These are phyloP conservation scores for Scortechinia acanthostroma DNA, from an alignment of 2,329 filamentous ascomycete species.

Conservation along the genomic window DNA sequence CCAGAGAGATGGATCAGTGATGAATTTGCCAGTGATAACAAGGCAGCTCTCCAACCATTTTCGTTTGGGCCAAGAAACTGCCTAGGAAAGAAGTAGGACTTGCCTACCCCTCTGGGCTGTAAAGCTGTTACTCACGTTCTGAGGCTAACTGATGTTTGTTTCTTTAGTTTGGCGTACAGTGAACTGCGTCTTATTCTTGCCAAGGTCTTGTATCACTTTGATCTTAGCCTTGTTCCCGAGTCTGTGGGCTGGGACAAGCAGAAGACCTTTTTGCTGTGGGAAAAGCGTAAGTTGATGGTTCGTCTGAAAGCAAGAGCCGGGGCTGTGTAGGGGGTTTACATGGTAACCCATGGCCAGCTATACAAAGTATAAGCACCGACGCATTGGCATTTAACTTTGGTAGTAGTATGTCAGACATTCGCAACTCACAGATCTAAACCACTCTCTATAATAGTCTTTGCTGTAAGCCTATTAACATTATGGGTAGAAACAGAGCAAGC, in stretches of 20 bases:
- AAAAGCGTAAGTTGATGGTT: background rate
- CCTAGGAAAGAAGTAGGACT: background rate
- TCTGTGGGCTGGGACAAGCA: background rate
- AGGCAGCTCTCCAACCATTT: background rate
- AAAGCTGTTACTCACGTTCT: background rate
- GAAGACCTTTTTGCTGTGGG: background rate
- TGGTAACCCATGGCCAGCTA: no score
- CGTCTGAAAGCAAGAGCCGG: background rate
- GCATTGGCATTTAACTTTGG: no score
- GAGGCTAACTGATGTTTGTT: background rate
- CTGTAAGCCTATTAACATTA: no score
- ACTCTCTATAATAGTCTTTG: no score
- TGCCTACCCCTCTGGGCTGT: no score
- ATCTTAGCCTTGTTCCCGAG: background rate
- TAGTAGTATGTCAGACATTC: no score
- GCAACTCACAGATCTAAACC: no score
- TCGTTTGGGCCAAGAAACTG: background rate
- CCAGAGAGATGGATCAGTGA: background rate
- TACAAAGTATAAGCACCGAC: no score
- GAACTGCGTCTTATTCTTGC: background rate
- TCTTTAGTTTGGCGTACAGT: background rate
- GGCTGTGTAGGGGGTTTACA: no score
- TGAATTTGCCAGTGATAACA: background rate
- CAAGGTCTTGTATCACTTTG: background rate
- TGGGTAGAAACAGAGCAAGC: no score